Base-by-base conservation (phyloP, 495 filamentous ascomycete species). In the Podospora fimiseda region DNA sequence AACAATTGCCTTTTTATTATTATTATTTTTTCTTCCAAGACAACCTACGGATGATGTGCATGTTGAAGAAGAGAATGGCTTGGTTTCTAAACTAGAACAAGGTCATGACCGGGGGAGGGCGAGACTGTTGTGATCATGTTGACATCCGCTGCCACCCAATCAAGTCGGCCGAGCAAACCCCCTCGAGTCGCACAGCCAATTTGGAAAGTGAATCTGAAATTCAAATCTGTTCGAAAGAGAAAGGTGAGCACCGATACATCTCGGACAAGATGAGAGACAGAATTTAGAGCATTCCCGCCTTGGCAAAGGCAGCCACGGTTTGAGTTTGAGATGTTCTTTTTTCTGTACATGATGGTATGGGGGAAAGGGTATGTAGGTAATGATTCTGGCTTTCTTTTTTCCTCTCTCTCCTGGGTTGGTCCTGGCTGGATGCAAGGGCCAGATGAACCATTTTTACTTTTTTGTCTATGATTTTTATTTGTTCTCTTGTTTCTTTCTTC, bases 81-180 rank as follows among this genome's bases (percentile, higher is more conserved):
- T 36, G 40, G 49, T 42, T 48, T 45, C 48, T 43, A n/a, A 19
- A 40, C 30, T 54, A 43, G 50, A 44, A 55, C 61, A 52, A 38
- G 36, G 33, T 37, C 52, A 57, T 21, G 46, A 51, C 33, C 49
- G 50, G 50, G 52, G 57, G 59, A 58, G 23, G 52, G 48, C 54
- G 57, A 33, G 49, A 50, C 52, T 64, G 63, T 41, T 48, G 63
- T 68, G 63, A 56, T 51, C 52, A 57, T 60, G 48, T 57, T 20
- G 51, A 38, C 42, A 22, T 56, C 62, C 51, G 49, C 53, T 27
- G 37, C 37, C 18, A 51, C 36, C 64, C 65, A 66, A 66, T 68
- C 59, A 66, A 39, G 8, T 16, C 20, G 5, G 13, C 40, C 40
- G 40, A 48, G 30, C 47, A 23, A 19, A 33, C 6, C 42, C 7